A percentile compares a stretch with the other conserved stretches of the same genome.
These are phyloP conservation scores for Septoria linicola DNA, from an alignment of 2,329 filamentous ascomycete species.

Conservation along the genomic window DNA sequence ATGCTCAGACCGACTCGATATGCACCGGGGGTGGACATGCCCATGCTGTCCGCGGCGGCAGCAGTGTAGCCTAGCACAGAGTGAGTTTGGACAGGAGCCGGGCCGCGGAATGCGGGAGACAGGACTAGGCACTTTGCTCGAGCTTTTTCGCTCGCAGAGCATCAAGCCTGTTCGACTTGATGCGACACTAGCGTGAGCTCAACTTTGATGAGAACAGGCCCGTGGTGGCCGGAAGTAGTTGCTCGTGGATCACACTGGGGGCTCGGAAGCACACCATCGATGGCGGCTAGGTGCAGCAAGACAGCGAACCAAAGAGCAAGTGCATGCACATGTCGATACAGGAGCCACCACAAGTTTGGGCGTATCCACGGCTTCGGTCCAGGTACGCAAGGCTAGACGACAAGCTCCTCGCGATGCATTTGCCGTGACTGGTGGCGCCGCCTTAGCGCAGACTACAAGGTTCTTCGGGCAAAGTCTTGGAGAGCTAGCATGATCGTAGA, in stretches of 20 bases:
- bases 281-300: background rate
- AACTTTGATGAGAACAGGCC: constrained; percentile 4
- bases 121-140: constrained; percentile 9
- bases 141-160: constrained; percentile 5
- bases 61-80: constrained; percentile 5
- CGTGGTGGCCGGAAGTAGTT: background rate
- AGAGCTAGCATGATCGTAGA: constrained; percentile 8
- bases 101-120: constrained; percentile 13
- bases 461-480: constrained; percentile 4
- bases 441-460: constrained; percentile 1
- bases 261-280: background rate
- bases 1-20: constrained; percentile 17
- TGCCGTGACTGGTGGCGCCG: constrained; percentile 5
- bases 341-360: constrained; percentile 6
- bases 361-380: constrained; percentile 18
- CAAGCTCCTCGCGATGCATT: constrained; percentile 6
- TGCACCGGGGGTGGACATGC: constrained; percentile 10
- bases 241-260: background rate
- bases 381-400: constrained; percentile 13
- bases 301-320: constrained; percentile 1
- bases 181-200: constrained; percentile 13
- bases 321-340: constrained; percentile 2
- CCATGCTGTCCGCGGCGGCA: constrained; percentile 4
- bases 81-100: constrained; percentile 16
- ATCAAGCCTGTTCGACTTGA: constrained; percentile 7